These are phyloP conservation scores for Candida bentonensis DNA, from an alignment of 805 yeast species.

Conservation along the genomic window DNA sequence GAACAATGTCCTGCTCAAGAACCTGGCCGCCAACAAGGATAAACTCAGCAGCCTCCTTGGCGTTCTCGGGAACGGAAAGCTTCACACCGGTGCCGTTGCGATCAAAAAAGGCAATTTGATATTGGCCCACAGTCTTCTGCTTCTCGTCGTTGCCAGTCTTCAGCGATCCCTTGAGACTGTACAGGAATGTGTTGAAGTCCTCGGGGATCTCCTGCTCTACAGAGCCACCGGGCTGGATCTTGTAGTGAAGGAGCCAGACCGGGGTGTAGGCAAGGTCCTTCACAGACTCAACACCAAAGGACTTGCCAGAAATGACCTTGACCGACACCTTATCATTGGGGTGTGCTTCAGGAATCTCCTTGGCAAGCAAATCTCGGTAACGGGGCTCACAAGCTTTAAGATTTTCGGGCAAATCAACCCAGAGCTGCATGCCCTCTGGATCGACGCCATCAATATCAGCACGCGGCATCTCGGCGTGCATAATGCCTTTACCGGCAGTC, in stretches of 20 bases:
- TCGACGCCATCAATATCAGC: constrained; percentile 19
- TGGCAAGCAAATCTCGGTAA: constrained; percentile 56
- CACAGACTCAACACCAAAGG: constrained; percentile 55
- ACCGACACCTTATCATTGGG: constrained; percentile 46
- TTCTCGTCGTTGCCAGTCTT: constrained; percentile 20
- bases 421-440: constrained; percentile 59
- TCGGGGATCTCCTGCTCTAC: constrained; percentile 46
- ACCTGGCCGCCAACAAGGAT: constrained; percentile 63
- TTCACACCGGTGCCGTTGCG: constrained; percentile 23
- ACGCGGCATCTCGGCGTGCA: constrained; percentile 70
- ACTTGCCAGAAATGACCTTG: constrained; percentile 63
- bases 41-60: constrained; percentile 36
- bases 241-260: constrained; percentile 50
- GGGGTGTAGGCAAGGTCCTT: constrained; percentile 73
- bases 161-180: constrained; percentile 49
- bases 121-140: constrained; percentile 19
- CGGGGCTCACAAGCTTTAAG: constrained; percentile 54
- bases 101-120: constrained; percentile 28
- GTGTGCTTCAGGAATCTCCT: constrained; percentile 55
- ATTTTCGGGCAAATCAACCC: constrained; percentile 68
- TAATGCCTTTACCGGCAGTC: constrained; percentile 84
- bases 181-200: constrained; percentile 58
- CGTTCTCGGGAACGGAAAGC: background rate
- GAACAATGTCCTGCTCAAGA: constrained; percentile 62
- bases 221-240: constrained; percentile 39